These are phyloP conservation scores for Talaromyces amestolkiae DNA, from an alignment of 2,329 filamentous ascomycete species.

Conservation along the genomic window DNA sequence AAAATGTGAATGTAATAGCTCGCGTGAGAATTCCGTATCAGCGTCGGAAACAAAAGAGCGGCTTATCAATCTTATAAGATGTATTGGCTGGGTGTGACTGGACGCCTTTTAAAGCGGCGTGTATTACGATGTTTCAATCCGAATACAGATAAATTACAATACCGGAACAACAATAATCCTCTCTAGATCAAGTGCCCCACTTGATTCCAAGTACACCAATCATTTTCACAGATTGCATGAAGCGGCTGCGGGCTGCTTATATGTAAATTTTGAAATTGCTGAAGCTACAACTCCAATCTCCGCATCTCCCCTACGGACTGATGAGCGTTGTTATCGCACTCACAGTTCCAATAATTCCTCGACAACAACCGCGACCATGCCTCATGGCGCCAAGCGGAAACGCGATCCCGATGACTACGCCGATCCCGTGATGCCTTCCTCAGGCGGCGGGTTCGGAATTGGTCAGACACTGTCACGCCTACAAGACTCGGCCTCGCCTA, in stretches of 20 bases:
- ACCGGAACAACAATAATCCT: constrained; percentile 1
- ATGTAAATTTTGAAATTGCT: constrained; percentile 3
- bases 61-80: constrained; percentile 21
- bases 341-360: background rate
- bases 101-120: background rate
- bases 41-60: background rate
- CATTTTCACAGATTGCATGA: background rate
- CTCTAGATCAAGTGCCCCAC: background rate
- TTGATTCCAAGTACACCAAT: background rate
- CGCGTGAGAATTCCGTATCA: background rate
- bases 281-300: background rate
- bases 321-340: background rate
- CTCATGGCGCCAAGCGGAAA: constrained; percentile 34
- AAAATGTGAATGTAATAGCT: background rate
- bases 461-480: constrained; percentile 34
- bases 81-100: background rate
- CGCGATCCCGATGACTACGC: constrained; percentile 28
- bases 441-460: constrained; percentile 28
- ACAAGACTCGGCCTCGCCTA: constrained; percentile 23
- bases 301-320: background rate
- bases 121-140: background rate
- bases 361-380: background rate
- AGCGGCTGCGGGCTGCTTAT: too few relatives aligned
- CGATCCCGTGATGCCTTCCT: constrained; percentile 22
- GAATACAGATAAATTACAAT: background rate